Evolutionary conservation across 768 basidiomycete genomes (phyloP), one percentile per base, ranked within the genome.

Genomic region (Daedaleopsis sinensis): DNA sequence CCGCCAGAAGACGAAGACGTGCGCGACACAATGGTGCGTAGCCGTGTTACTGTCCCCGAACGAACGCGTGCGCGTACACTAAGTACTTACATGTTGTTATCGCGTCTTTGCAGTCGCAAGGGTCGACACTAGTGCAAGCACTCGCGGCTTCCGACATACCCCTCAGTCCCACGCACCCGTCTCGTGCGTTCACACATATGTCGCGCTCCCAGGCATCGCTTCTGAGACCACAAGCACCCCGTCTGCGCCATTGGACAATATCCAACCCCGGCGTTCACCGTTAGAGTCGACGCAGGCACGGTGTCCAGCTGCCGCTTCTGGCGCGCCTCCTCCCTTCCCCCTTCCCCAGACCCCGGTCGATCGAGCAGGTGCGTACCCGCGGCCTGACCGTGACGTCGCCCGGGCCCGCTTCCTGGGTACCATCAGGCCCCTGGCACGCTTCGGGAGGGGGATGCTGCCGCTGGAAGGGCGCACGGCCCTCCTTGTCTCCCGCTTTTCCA

Each of bases 1-100:
- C 62, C 62, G 57, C 55, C 62, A 63, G 57, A 58, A 49, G 62
- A 55, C 62, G 57, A 58, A 49, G 62, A 55, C 62, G 56, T 21
- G 36, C 5, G 36, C 46, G 37, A 57, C 50, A 43, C 21, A 58
- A 55, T 49, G 52, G n/a, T 21, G 37, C 53, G 37, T 42, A 35
- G 48, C 39, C 52, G n/a, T 55, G 38, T 37, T 63, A 58, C 21
- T 58, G 53, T 58, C 42, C 19, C 62, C 62, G 62, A 55, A 27
- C 61, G 9, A 42, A 27, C 23, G 21, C 12, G 15, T 23, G 24
- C 23, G 13, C 47, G 47, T 16, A 21, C 24, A n/a, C 44, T 49
- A 48, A 21, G n/a, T 48, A 18, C 19, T 49, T 9, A 16, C 21
- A 21, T 6, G 21, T 16, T 4, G 47, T 10, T 49, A 49, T 49